These are phyloP conservation scores for Gastrodia elata DNA, from an alignment of 106 monocot species.

Conservation along the genomic window DNA sequence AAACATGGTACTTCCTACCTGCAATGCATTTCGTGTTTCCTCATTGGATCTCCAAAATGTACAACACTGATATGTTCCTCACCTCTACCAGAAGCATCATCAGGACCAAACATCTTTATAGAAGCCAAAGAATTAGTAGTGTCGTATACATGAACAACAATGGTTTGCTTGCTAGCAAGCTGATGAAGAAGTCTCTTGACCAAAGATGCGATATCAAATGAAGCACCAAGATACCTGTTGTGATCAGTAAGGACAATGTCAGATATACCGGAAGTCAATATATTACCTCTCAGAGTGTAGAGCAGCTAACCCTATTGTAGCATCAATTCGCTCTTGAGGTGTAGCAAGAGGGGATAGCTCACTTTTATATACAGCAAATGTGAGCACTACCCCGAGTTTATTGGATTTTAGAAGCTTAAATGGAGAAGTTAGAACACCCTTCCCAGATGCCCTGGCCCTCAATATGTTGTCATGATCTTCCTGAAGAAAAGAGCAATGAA, in stretches of 20 bases:
- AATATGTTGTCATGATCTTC: slow-evolving; percentile 80
- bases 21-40: slow-evolving; percentile 88
- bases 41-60: slow-evolving; percentile 74
- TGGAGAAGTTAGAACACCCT: slow-evolving; percentile 77
- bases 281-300: neutral
- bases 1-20: slow-evolving; percentile 30
- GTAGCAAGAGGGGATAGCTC: slow-evolving; percentile 50
- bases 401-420: slow-evolving; percentile 85
- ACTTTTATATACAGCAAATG: slow-evolving; percentile 69
- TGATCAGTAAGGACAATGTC: slow-evolving; percentile 7
- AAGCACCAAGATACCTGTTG: slow-evolving; percentile 74
- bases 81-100: slow-evolving; percentile 17
- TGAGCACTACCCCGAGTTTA: slow-evolving; percentile 70
- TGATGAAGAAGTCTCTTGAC: slow-evolving; percentile 82
- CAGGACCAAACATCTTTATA: slow-evolving; percentile 80
- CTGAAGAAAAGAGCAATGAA: slow-evolving; percentile 18
- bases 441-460: slow-evolving; percentile 65
- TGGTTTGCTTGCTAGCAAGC: slow-evolving; percentile 79
- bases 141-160: slow-evolving; percentile 77
- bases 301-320: slow-evolving; percentile 50
- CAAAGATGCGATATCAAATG: slow-evolving; percentile 83
- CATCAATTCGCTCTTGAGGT: slow-evolving; percentile 46
- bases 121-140: slow-evolving; percentile 48
- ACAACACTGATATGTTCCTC: slow-evolving; percentile 42
- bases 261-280: neutral